These are phyloP conservation scores for Trichoderma reesei DNA, from an alignment of 495 filamentous ascomycete genomes.

Conservation along the genomic window DNA sequence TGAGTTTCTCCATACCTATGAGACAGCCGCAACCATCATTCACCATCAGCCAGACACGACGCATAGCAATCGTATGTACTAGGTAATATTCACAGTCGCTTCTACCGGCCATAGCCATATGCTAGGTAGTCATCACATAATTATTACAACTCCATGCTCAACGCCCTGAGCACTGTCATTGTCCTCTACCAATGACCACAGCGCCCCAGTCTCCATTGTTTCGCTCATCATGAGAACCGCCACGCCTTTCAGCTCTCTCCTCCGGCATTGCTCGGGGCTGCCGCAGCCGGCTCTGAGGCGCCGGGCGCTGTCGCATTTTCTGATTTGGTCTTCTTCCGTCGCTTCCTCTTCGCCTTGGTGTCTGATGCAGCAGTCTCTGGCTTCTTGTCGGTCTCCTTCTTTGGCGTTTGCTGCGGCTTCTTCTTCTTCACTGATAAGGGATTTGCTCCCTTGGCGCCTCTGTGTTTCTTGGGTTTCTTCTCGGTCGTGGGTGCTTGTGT, in stretches of 20 bases:
- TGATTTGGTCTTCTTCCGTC: slow-evolving; percentile 12
- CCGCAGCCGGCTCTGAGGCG: background rate
- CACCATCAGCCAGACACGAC: background rate
- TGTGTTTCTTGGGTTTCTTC: slow-evolving; percentile 47
- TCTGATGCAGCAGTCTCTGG: slow-evolving; percentile 7
- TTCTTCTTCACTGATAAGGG: slow-evolving; percentile 87
- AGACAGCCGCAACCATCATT: background rate
- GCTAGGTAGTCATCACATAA: too few relatives aligned
- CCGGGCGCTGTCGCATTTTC: background rate
- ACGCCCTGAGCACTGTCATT: background rate
- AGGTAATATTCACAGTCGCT: background rate
- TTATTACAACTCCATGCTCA: background rate
- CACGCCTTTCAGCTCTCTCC: background rate
- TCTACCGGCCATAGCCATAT: background rate
- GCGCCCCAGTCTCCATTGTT: background rate
- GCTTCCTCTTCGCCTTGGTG: slow-evolving; percentile 12
- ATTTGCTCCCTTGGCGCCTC: slow-evolving; percentile 77
- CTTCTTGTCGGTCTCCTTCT: slow-evolving; percentile 14
- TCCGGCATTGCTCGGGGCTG: background rate
- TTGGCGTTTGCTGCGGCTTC: slow-evolving; percentile 26
- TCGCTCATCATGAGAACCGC: background rate
- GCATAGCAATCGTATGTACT: background rate
- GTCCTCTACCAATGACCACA: background rate
- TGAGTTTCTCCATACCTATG: background rate
- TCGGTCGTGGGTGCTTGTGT: slow-evolving; percentile 19